Evolutionary conservation across 495 filamentous ascomycete genomes (phyloP), one percentile per base, ranked within the genome.

Genomic region (Penicillium salamii): DNA sequence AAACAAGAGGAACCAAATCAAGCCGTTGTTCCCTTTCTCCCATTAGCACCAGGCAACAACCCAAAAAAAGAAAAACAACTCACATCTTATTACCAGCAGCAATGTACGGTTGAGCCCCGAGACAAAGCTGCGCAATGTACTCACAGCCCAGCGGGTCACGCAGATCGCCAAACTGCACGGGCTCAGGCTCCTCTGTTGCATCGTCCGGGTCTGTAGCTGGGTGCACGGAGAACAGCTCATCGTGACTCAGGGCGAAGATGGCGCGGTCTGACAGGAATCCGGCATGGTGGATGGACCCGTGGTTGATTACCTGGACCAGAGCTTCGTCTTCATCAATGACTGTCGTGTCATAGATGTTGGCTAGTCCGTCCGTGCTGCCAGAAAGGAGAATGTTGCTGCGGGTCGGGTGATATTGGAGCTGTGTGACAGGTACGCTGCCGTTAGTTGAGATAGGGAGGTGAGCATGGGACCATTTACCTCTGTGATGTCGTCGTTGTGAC

Each of bases 401-500:
- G 31, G 66, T 76, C 33, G 86, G 85, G 68, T 91, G 86, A 59
- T 87, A 90, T 67, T 83, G 78, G 9, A 95, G 76, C 78, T 87
- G 66, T 49, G 54, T 33, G 18, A 24, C 42, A 46, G 46, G 52
- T 42, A 57, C 24, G 21, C 18, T 21, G 42, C 42, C 45, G 28
- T 20, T 45, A 39, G 13, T 7, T 19, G 14, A 6, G 1, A 7
- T 3, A 20, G 18, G 37, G 3, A n/a, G 19, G 11, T 5, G n/a
- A 31, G 14, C 19, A 12, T 3, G 21, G 32, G 7, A 18, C 14
- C 35, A 54, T 59, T 52, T 42, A 89, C 85, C 71, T 89, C 84
- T 18, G 92, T 96, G 40, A 97, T 78, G 63, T 96, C 90, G 67
- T 97, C 92, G 46, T 86, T 92, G 66, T 97, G 92, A 41, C 88